These are phyloP conservation scores for Hyphopichia buzzinii DNA, from an alignment of 1,139 yeast species.

Conservation along the genomic window DNA sequence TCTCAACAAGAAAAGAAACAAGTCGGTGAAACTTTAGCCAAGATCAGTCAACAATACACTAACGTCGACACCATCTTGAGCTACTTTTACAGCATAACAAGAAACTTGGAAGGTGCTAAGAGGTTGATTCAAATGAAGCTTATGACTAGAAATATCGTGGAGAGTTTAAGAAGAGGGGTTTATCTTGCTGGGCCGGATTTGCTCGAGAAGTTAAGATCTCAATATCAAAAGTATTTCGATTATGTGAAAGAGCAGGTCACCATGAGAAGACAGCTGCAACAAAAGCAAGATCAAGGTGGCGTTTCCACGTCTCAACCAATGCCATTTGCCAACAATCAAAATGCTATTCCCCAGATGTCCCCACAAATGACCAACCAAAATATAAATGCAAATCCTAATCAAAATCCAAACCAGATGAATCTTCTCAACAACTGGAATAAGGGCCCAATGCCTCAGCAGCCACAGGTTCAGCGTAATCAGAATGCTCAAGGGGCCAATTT, in stretches of 20 bases:
- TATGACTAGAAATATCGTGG: conserved; percentile 75
- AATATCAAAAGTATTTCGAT: conserved; percentile 71
- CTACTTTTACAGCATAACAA: conserved; percentile 70
- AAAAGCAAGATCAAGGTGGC: conserved; percentile 9
- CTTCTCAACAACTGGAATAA: background rate
- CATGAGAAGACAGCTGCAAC: conserved; percentile 33
- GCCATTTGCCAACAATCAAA: conserved; percentile 6
- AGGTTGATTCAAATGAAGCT: conserved; percentile 74
- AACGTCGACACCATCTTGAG: conserved; percentile 76
- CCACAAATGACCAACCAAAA: conserved; percentile 7
- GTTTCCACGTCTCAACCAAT: conserved; percentile 6
- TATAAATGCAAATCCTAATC: background rate
- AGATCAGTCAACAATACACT: conserved; percentile 61
- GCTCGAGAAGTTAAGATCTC: conserved; percentile 65
- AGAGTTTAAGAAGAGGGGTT: conserved; percentile 59
- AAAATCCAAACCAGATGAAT: background rate
- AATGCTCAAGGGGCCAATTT: conserved; percentile 1
- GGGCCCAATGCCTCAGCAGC: conserved; percentile 1
- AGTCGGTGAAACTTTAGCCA: conserved; percentile 57
- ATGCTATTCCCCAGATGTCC: conserved; percentile 9
- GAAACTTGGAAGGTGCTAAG: conserved; percentile 71
- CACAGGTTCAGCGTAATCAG: conserved; percentile 1
- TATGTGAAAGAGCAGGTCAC: conserved; percentile 57
- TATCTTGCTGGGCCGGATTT: conserved; percentile 69
- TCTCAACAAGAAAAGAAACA: conserved; percentile 62